Base-by-base conservation (phyloP, 2,329 filamentous ascomycete genomes). In the Fusarium algeriense region DNA sequence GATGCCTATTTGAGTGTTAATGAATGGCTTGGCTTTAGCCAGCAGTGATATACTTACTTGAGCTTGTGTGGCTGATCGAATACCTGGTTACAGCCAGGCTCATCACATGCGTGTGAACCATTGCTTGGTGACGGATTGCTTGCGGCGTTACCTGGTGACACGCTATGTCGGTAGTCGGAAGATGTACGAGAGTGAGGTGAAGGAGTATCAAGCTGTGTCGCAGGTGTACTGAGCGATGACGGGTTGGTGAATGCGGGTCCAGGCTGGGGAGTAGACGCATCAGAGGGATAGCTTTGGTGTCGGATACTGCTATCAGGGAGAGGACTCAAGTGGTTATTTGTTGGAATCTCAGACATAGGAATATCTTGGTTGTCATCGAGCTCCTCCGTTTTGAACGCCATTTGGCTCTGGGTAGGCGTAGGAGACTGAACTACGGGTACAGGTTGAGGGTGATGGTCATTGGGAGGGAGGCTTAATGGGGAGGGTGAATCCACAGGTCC, bases 31-130 rank as follows among this genome's bases (percentile, higher is more conserved):
- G 10, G 13, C 37, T 20, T 32, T 17, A 30, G 7, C 15, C 15
- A 32, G 34, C 23, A 2, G 20, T 8, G n/a, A 17, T 28, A 50
- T 9, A 78, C 82, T 69, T 81, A 88, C 86, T 89, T 90, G 20
- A 90, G 81, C 73, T 90, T 89, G 69, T 90, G 87, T 13, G 87
- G 81, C 75, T 89, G 87, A 62, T 89, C 87, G 72, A 90, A 90
- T 2, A 79, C 73, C 61, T 82, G 81, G 20, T 75, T 74, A 38
- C 81, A 83, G 12, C 80, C 80, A 54, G 79, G 78, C 64, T 82
- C 80, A 61, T 80, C 77, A 53, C 81, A 83, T 28, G 73, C 76
- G 60, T 78, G 80, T 20, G 72, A 38, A 20, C 79, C 79, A 20
- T 70, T 76, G 59, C 69, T 77, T 4, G 78, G 78, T 17, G 80